A percentile compares a stretch with the other conserved stretches of the same genome.
phyloP scores from a whole-genome alignment of 2,329 filamentous ascomycete species.

The Fusarium zealandicum region DNA sequence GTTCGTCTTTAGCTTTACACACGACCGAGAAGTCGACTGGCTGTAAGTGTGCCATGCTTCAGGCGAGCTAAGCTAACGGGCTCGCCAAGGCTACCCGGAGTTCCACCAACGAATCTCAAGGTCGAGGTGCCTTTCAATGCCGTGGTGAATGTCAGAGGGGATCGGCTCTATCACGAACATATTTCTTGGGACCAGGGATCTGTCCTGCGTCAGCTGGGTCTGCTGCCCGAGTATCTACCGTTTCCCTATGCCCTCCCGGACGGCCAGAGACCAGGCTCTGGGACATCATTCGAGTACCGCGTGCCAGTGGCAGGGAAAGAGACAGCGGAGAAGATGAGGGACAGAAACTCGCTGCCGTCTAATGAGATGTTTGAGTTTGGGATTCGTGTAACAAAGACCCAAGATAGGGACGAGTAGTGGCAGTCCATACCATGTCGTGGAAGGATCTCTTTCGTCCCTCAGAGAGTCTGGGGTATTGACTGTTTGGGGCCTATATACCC shows the following conservation, averaged over 20 bases:
- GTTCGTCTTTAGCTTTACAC: slow-evolving; percentile 71
- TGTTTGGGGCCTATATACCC: no score
- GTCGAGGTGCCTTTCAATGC: slow-evolving; percentile 67
- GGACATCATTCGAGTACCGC: slow-evolving; percentile 38
- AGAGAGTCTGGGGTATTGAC: no score
- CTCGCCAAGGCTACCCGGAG: slow-evolving; percentile 54
- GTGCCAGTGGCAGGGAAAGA: slow-evolving; percentile 46
- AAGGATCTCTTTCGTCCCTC: no score
- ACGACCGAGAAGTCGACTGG: slow-evolving; percentile 71
- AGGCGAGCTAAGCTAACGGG: not conserved
- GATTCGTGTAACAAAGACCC: slow-evolving; percentile 22
- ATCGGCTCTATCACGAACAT: slow-evolving; percentile 70
- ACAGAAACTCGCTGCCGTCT: slow-evolving; percentile 42
- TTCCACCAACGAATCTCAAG: slow-evolving; percentile 60
- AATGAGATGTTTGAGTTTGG: slow-evolving; percentile 44
- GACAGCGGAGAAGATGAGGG: slow-evolving; percentile 44
- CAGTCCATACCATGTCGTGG: no score
- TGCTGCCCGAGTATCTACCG: slow-evolving; percentile 65
- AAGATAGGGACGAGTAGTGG: no score
- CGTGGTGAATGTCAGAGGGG: slow-evolving; percentile 69
- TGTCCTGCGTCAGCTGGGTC: slow-evolving; percentile 64
- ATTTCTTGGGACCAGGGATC: slow-evolving; percentile 74
- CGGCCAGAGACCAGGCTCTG: slow-evolving; percentile 39
- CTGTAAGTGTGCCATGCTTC: slow-evolving; percentile 57
- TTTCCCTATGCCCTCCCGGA: slow-evolving; percentile 63